Evolutionary conservation across 179 eudicot genomes (phyloP), one percentile per base, ranked within the genome.

Genomic region (Silene noctiflora): DNA sequence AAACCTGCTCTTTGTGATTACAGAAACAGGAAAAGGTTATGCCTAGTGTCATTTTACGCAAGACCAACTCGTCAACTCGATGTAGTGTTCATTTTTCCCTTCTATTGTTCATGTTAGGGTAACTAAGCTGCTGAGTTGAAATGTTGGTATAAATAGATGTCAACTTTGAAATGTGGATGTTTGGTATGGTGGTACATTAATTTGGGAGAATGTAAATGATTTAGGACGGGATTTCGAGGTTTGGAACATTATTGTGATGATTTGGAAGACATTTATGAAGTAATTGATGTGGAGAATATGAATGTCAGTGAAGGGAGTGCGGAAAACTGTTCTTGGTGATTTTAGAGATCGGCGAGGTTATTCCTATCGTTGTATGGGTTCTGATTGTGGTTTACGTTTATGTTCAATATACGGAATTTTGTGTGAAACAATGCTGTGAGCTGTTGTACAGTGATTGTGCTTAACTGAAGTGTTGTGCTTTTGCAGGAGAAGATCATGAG

Each of bases 401-500:
- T 68, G 53, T 19, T 29, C 11, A 4, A 4, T 11, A 12, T 42
- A 6, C 8, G 17, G 11, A 67, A 20, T 9, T 39, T 60, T 66
- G 27, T 5, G 42, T 2, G 20, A 4, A 61, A 48, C 61, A 58
- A 31, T 35, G 72, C 42, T 31, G 33, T 29, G 59, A 35, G 13
- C 12, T 24, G 62, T 44, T 75, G 2, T n/a, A 55, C 4, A 35
- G 71, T 19, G 17, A 9, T 6, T 75, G 69, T 67, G 53, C 11
- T 70, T 53, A 78, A 14, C 63, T 65, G n/a, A 64, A 25, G 44
- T 21, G 55, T 44, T 70, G 59, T 73, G 55, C 0, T 35, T 6
- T 24, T 89, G 84, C 91, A 95, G 99, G 99, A 95, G 78, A 95
- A 95, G 88, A 87, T 95, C 75, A 95, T 91, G 99, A 91, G 92